Evolutionary conservation across 2,329 filamentous ascomycete species (phyloP).

Genomic region (Lasiodiplodia sp.): DNA sequence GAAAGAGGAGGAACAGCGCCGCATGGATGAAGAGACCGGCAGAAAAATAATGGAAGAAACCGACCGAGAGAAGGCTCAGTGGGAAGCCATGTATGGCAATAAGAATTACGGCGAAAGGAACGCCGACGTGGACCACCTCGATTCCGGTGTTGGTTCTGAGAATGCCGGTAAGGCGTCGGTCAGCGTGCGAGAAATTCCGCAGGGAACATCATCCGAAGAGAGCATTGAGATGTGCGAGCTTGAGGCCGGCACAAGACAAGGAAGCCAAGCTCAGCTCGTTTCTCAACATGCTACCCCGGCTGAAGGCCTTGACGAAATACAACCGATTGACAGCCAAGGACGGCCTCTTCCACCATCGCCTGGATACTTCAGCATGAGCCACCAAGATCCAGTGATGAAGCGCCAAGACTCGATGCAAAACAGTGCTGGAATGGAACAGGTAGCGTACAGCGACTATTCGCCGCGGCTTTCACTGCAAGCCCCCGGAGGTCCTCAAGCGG

Average conservation of each 20-base stretch:
- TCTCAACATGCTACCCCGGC: conserved; percentile 28
- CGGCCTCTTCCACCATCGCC: conserved; percentile 35
- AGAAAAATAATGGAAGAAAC: conserved; percentile 69
- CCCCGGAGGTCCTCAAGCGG: not conserved
- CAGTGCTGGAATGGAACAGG: not conserved
- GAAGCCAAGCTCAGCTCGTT: conserved; percentile 51
- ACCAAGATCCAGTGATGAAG: conserved; percentile 5
- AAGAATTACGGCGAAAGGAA: conserved; percentile 47
- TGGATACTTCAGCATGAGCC: conserved; percentile 1
- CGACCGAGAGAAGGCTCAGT: conserved; percentile 68
- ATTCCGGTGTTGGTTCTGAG: conserved; percentile 59
- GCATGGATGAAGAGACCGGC: conserved; percentile 74
- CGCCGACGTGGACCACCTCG: conserved; percentile 45
- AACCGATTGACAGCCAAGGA: conserved; percentile 42
- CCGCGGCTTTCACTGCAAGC: not conserved
- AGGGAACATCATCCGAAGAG: conserved; percentile 51
- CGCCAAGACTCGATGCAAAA: conserved; percentile 15
- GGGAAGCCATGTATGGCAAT: conserved; percentile 81
- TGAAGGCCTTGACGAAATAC: conserved; percentile 45
- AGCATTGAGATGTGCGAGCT: conserved; percentile 65
- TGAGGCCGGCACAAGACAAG: conserved; percentile 38
- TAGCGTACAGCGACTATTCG: conserved; percentile 10
- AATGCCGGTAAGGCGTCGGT: conserved; percentile 44
- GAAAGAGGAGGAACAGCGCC: conserved; percentile 65
- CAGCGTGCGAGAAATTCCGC: conserved; percentile 41